A percentile compares a stretch with the other conserved stretches of the same genome.
Conservation (phyloP, 352 stramenopile genomes). For the Globisporangium paddicum region DNA sequence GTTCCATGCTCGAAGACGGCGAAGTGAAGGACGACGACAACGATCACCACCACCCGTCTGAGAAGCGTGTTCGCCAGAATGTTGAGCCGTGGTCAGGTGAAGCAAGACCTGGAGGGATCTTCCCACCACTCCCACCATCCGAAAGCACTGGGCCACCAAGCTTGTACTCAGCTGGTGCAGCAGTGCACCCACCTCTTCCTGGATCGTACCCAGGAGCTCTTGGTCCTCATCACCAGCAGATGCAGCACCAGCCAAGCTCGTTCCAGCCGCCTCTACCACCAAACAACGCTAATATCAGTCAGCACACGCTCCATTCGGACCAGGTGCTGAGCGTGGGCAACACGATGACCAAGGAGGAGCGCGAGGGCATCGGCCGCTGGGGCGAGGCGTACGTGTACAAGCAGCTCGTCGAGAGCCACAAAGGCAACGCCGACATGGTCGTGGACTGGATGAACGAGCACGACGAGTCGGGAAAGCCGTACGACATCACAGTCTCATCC, state of each 20-base stretch:
- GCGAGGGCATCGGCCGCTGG: constrained; percentile 74
- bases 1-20: constrained; percentile 41
- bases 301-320: not conserved
- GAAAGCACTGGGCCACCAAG: not conserved
- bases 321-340: constrained; percentile 30
- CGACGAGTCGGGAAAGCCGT: constrained; percentile 78
- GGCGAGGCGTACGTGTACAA: constrained; percentile 82
- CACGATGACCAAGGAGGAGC: constrained; percentile 70
- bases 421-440: constrained; percentile 23
- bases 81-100: not conserved
- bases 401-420: constrained; percentile 49
- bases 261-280: constrained; percentile 5
- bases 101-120: not conserved
- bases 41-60: constrained; percentile 17
- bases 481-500: constrained; percentile 65
- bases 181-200: not conserved
- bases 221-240: not conserved
- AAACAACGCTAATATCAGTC: not conserved
- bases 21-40: constrained; percentile 34
- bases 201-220: not conserved
- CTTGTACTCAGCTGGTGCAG: not conserved
- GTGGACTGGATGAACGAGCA: constrained; percentile 75
- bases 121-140: constrained; percentile 5
- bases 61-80: constrained; percentile 3
- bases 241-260: not conserved